Conservation (phyloP, 495 filamentous ascomycete genomes). For the Penicillium cataractarum region DNA sequence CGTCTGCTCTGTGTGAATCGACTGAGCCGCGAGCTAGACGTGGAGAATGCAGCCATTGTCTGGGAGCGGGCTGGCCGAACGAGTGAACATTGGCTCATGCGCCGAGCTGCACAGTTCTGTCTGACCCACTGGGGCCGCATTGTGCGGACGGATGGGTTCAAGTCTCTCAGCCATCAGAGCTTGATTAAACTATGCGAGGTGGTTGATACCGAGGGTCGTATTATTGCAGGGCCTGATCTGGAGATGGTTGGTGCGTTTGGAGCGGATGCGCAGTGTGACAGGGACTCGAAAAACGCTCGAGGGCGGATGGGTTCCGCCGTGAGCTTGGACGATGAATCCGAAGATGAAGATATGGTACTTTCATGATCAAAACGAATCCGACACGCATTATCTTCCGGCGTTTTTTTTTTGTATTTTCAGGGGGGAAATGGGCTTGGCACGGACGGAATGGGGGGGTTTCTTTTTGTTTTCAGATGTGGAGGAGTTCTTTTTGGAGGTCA, state of each 20-base stretch:
- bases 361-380: conserved; percentile 37
- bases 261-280: conserved; percentile 57
- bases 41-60: conserved; percentile 91
- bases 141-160: conserved; percentile 85
- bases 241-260: conserved; percentile 74
- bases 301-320: conserved; percentile 56
- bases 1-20: conserved; percentile 87
- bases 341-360: conserved; percentile 74
- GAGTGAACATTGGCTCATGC: conserved; percentile 89
- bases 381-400: conserved; percentile 31
- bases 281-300: conserved; percentile 47
- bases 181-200: conserved; percentile 91
- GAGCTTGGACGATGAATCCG: conserved; percentile 65
- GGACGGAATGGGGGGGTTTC: background rate
- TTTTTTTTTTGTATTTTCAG: conserved; percentile 14
- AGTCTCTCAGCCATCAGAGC: conserved; percentile 71
- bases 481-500: conserved; percentile 4
- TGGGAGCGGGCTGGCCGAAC: conserved; percentile 93
- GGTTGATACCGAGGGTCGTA: conserved; percentile 85
- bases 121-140: conserved; percentile 93
- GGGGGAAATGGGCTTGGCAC: conserved; percentile 7
- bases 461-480: background rate
- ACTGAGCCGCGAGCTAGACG: conserved; percentile 84
- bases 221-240: conserved; percentile 81
- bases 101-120: conserved; percentile 84